Percentiles rank a stretch among this genome's conserved stretches.
Conservation (phyloP, 2,329 filamentous ascomycete genomes). For the Annulohypoxylon truncatum region DNA sequence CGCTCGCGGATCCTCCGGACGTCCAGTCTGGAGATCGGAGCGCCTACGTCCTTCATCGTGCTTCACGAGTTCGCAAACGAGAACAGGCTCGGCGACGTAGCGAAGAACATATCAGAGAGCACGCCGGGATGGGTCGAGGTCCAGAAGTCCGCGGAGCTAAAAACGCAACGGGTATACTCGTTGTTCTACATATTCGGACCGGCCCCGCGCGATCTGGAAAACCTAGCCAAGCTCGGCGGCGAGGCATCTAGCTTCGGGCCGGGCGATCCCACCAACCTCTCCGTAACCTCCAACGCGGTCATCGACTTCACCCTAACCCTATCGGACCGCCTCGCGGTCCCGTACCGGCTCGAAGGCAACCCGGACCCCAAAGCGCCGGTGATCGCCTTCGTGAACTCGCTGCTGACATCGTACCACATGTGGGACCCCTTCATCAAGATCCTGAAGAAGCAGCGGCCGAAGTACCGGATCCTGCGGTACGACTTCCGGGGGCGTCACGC, state of each 20-base stretch:
- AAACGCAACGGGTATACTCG: slow-evolving; percentile 71
- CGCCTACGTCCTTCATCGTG: slow-evolving; percentile 68
- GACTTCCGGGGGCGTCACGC: slow-evolving; percentile 76
- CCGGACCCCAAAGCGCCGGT: slow-evolving; percentile 73
- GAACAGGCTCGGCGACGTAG: slow-evolving; percentile 74
- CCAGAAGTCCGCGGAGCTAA: slow-evolving; percentile 68
- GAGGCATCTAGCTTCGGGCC: slow-evolving; percentile 63
- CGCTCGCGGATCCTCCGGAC: slow-evolving; percentile 78
- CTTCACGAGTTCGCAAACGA: slow-evolving; percentile 78
- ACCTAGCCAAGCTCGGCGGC: slow-evolving; percentile 63
- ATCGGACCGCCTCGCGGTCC: slow-evolving; percentile 73
- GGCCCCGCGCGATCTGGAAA: slow-evolving; percentile 74
- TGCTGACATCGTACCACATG: slow-evolving; percentile 81
- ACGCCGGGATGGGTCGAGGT: slow-evolving; percentile 73
- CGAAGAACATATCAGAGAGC: slow-evolving; percentile 70
- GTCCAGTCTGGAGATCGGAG: slow-evolving; percentile 65
- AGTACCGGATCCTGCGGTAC: slow-evolving; percentile 81
- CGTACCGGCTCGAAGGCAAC: slow-evolving; percentile 81
- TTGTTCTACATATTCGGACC: slow-evolving; percentile 86
- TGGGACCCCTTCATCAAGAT: slow-evolving; percentile 79
- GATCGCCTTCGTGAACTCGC: slow-evolving; percentile 82
- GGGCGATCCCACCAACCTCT: slow-evolving; percentile 63
- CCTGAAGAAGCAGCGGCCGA: slow-evolving; percentile 69
- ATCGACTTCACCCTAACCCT: slow-evolving; percentile 77
- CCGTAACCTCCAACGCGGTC: slow-evolving; percentile 59